A percentile compares a stretch with the other conserved stretches of the same genome.
Evolutionary conservation across 108 stramenopile genomes (phyloP).

Genomic region (Pseudonitzschia pungens): DNA sequence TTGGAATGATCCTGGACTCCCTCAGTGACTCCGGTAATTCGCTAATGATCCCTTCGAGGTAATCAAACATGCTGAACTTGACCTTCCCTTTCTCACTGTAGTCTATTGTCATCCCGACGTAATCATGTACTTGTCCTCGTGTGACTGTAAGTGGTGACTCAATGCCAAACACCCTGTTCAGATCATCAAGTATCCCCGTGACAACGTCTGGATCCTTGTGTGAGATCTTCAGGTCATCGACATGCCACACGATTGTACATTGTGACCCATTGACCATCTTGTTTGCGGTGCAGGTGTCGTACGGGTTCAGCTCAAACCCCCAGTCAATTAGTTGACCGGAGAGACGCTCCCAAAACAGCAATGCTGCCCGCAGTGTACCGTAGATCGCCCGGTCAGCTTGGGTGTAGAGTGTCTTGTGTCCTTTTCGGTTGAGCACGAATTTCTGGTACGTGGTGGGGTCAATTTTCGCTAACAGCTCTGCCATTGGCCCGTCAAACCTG

Average conservation of each 20-base stretch:
- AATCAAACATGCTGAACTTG: too few species aligned
- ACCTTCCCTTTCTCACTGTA: constrained; percentile 1
- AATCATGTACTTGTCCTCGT: constrained; percentile 28
- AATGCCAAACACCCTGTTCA: constrained; percentile 21
- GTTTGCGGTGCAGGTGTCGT: constrained; percentile 56
- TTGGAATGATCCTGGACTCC: too few species aligned
- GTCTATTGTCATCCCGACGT: constrained; percentile 46
- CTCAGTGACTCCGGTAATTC: too few species aligned
- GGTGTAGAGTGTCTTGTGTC: constrained; percentile 39
- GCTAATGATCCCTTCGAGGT: too few species aligned
- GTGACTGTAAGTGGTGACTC: constrained; percentile 16
- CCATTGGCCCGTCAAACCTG: neutral
- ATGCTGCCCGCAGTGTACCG: constrained; percentile 32
- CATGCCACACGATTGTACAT: constrained; percentile 19
- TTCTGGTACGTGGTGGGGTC: neutral
- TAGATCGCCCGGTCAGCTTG: constrained; percentile 42
- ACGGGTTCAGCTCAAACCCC: constrained; percentile 55
- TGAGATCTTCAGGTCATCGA: constrained; percentile 41
- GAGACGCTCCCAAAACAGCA: constrained; percentile 36
- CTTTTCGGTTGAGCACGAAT: constrained; percentile 13
- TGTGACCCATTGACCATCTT: constrained; percentile 19
- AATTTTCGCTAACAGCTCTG: constrained; percentile 18
- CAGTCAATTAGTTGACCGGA: constrained; percentile 12
- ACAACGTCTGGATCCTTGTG: constrained; percentile 29
- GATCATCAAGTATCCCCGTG: neutral